Percentiles rank a stretch among this genome's conserved stretches.
phyloP scores from a whole-genome alignment of 495 filamentous ascomycete genomes.

The Xylaria grammica region DNA sequence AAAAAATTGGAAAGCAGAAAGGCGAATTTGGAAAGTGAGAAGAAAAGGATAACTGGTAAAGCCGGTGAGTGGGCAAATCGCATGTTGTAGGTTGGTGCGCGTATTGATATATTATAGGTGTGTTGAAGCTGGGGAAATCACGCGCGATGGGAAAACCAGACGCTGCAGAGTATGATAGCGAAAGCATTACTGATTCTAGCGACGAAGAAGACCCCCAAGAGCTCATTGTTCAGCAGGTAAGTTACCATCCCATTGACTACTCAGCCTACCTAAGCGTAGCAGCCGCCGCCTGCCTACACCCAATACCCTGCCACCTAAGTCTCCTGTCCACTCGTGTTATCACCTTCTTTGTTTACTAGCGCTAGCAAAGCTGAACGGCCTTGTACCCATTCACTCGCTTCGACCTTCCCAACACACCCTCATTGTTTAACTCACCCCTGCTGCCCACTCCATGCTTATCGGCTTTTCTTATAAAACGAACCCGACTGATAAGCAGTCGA shows the following conservation, averaged over 20 bases:
- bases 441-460: neutral
- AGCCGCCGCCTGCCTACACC: neutral
- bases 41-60: constrained; percentile 13
- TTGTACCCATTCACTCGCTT: neutral
- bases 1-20: constrained; percentile 13
- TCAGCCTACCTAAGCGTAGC: neutral
- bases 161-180: constrained; percentile 9
- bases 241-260: neutral
- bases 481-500: too few relatives aligned
- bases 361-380: neutral
- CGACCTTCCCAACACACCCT: neutral
- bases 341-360: neutral
- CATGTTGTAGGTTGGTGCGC: neutral
- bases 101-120: constrained; percentile 12
- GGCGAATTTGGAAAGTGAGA: neutral
- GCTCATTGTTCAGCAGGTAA: constrained; percentile 11
- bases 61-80: constrained; percentile 9
- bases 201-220: constrained; percentile 20
- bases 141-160: constrained; percentile 16
- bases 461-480: too few relatives aligned
- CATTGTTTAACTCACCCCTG: neutral
- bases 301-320: neutral
- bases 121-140: neutral
- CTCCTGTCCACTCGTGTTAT: neutral
- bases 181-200: constrained; percentile 17